A percentile compares a stretch with the other conserved stretches of the same genome.
Evolutionary conservation across 495 filamentous ascomycete species (phyloP).

Genomic region (Apodospora peruviana): DNA sequence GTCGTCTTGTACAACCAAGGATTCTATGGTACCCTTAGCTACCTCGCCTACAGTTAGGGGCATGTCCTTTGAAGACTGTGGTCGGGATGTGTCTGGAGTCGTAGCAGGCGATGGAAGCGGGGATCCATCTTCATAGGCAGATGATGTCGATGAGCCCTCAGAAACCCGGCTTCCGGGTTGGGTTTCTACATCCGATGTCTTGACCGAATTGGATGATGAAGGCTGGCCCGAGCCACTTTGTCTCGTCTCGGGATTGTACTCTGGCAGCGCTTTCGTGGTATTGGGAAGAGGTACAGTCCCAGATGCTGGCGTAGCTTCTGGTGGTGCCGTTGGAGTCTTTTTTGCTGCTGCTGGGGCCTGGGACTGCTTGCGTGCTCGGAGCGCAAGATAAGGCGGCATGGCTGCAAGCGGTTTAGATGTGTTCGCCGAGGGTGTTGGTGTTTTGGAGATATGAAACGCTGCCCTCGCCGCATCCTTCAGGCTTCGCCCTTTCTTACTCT

Average conservation of each 20-base stretch:
- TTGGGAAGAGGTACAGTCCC: neutral
- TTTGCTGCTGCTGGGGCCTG: slow-evolving; percentile 1
- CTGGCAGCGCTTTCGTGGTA: neutral
- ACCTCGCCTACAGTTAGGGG: slow-evolving; percentile 7
- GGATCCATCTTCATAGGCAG: slow-evolving; percentile 37
- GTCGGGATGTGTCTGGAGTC: slow-evolving; percentile 43
- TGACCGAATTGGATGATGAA: slow-evolving; percentile 1
- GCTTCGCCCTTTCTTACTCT: slow-evolving; percentile 19
- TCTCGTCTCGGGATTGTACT: slow-evolving; percentile 6
- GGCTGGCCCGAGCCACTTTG: neutral
- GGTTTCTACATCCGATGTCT: slow-evolving; percentile 7
- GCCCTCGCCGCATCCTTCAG: slow-evolving; percentile 21
- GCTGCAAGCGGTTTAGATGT: neutral
- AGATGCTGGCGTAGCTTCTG: neutral
- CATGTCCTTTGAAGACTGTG: slow-evolving; percentile 35
- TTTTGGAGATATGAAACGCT: slow-evolving; percentile 15
- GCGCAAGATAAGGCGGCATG: slow-evolving; percentile 8
- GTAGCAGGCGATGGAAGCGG: slow-evolving; percentile 32
- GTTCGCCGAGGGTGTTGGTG: neutral
- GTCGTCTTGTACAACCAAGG: slow-evolving; percentile 12
- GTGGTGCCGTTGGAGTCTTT: neutral
- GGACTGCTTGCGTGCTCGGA: slow-evolving; percentile 15
- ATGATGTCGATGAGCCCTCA: slow-evolving; percentile 41
- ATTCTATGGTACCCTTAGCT: neutral
- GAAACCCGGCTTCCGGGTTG: slow-evolving; percentile 22